Conservation (phyloP, 2,329 filamentous ascomycete species). For the Knufia petricola region DNA sequence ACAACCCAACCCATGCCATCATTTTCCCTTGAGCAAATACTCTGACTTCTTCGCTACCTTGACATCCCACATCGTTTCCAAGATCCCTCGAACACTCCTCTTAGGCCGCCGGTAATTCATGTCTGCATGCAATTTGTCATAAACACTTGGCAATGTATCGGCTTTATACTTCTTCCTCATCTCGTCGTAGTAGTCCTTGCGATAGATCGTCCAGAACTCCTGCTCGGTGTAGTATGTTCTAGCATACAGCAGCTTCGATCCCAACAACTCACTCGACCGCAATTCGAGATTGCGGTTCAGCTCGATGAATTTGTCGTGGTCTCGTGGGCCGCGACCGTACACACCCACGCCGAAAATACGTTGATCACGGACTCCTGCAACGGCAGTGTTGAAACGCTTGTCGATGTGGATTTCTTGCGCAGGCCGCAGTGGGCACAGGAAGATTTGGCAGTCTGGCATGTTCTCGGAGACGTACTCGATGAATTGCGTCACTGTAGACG, state of each 20-base stretch:
- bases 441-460: conserved; percentile 43
- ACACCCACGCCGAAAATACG: conserved; percentile 41
- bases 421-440: conserved; percentile 42
- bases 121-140: conserved; percentile 20
- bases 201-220: conserved; percentile 22
- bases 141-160: conserved; percentile 17
- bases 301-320: conserved; percentile 46
- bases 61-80: conserved; percentile 10
- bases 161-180: conserved; percentile 20
- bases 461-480: conserved; percentile 40
- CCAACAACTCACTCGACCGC: conserved; percentile 41
- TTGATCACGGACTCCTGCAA: conserved; percentile 3
- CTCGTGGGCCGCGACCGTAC: conserved; percentile 63
- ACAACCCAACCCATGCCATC: too few species aligned
- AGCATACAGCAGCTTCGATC: conserved; percentile 71
- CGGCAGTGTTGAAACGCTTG: conserved; percentile 7
- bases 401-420: conserved; percentile 6
- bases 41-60: conserved; percentile 7
- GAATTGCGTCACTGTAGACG: conserved; percentile 41
- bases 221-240: conserved; percentile 61
- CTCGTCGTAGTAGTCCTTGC: conserved; percentile 18
- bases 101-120: conserved; percentile 10
- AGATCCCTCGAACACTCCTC: conserved; percentile 5
- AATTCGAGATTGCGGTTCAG: conserved; percentile 59
- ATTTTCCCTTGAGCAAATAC: conserved; percentile 8